A percentile compares a stretch with the other conserved stretches of the same genome.
Evolutionary conservation across 2,329 filamentous ascomycete species (phyloP).

Genomic region (Lachnellula cervina): DNA sequence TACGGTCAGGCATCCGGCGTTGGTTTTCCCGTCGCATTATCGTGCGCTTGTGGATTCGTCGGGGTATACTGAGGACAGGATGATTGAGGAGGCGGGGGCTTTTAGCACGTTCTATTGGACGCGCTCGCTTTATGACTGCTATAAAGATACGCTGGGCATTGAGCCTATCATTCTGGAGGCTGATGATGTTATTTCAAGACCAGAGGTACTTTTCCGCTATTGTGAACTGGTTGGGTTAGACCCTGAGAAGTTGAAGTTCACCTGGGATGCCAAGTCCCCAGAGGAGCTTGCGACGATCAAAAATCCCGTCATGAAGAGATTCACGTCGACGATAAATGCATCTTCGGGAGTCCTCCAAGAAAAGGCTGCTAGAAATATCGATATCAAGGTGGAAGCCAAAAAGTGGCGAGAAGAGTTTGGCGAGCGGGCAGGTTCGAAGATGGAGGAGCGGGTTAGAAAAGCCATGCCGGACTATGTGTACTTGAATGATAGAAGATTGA

Average conservation of each 20-base stretch:
- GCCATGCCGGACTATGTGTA: constrained; percentile 39
- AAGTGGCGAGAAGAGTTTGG: constrained; percentile 34
- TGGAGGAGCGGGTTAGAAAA: constrained; percentile 20
- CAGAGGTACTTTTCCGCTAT: constrained; percentile 25
- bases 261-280: constrained; percentile 25
- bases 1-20: constrained; percentile 37
- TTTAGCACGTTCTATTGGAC: constrained; percentile 31
- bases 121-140: constrained; percentile 34
- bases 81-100: background rate
- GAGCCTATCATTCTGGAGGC: constrained; percentile 35
- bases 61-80: background rate
- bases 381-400: constrained; percentile 31
- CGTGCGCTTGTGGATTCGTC: background rate
- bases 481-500: constrained; percentile 21
- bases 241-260: constrained; percentile 26
- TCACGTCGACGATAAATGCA: constrained; percentile 29
- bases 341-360: constrained; percentile 33
- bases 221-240: constrained; percentile 33
- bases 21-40: constrained; percentile 34
- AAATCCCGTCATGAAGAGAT: constrained; percentile 4
- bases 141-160: constrained; percentile 21
- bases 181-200: constrained; percentile 35
- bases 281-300: constrained; percentile 2
- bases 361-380: constrained; percentile 29
- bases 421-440: constrained; percentile 10